Percentiles rank a stretch among this genome's conserved stretches.
These are phyloP conservation scores for Hemileia vastatrix DNA, from an alignment of 1,284 basidiomycete species.

Conservation along the genomic window DNA sequence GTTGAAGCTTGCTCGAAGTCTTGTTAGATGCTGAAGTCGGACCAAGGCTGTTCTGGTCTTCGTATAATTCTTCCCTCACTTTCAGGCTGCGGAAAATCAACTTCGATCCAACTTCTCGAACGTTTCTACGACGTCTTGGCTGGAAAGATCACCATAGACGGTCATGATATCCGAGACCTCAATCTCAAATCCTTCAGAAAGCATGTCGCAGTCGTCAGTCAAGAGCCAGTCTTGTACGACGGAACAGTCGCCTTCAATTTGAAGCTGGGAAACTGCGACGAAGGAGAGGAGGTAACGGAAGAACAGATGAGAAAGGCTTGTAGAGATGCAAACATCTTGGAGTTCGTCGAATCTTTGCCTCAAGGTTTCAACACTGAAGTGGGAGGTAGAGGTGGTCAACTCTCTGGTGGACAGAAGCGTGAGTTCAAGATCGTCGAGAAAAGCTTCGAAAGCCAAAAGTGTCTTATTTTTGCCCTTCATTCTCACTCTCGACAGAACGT, in stretches of 20 bases:
- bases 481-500: constrained; percentile 33
- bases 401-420: constrained; percentile 50
- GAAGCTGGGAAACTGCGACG: constrained; percentile 65
- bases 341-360: constrained; percentile 86
- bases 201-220: constrained; percentile 77
- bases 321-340: constrained; percentile 72
- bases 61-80: no score
- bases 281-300: constrained; percentile 70
- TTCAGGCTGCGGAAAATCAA: no score
- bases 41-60: no score
- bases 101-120: constrained; percentile 70
- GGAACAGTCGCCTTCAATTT: constrained; percentile 90
- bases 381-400: constrained; percentile 44
- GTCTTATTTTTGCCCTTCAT: not conserved
- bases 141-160: constrained; percentile 51
- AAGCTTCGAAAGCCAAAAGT: no score
- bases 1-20: no score
- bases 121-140: constrained; percentile 83
- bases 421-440: not conserved
- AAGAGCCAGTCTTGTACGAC: constrained; percentile 50
- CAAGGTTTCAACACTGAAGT: constrained; percentile 64
- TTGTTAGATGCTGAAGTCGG: no score
- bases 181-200: constrained; percentile 72
- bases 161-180: constrained; percentile 68
- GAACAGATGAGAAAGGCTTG: constrained; percentile 85